Conservation (phyloP, 768 basidiomycete species). For the Lactarius pseudohatsudake region DNA sequence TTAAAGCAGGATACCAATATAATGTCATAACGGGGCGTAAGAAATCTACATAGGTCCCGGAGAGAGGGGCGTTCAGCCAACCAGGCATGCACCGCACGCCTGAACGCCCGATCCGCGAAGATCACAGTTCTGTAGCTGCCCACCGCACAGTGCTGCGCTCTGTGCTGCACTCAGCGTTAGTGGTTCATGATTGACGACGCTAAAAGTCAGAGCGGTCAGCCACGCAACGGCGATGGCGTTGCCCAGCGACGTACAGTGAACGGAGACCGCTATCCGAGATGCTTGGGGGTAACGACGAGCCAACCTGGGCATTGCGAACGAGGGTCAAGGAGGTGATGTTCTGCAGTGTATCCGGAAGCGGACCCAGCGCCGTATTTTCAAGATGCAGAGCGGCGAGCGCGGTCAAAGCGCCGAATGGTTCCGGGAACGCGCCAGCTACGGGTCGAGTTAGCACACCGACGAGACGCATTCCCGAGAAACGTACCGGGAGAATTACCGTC, state of each 20-base stretch:
- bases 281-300: slow-evolving; percentile 40
- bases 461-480: slow-evolving; percentile 10
- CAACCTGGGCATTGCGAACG: slow-evolving; percentile 44
- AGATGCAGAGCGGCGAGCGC: slow-evolving; percentile 42
- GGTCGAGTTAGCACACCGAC: slow-evolving; percentile 6
- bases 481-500: slow-evolving; percentile 44
- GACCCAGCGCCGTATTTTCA: slow-evolving; percentile 42
- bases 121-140: slow-evolving; percentile 25
- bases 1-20: not conserved
- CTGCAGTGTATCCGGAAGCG: slow-evolving; percentile 39
- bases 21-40: not conserved
- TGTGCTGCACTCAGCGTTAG: slow-evolving; percentile 25
- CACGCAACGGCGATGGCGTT: not conserved
- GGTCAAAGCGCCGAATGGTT: slow-evolving; percentile 40
- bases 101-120: slow-evolving; percentile 27
- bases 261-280: slow-evolving; percentile 38
- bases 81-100: slow-evolving; percentile 27
- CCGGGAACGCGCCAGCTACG: slow-evolving; percentile 44
- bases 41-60: not conserved
- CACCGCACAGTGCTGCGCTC: slow-evolving; percentile 22
- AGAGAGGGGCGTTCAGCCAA: slow-evolving; percentile 20
- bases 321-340: slow-evolving; percentile 40
- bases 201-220: slow-evolving; percentile 11
- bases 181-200: slow-evolving; percentile 26
- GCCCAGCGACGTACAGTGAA: slow-evolving; percentile 39